phyloP scores from a whole-genome alignment of 257 asterid species.

The Gentiana dahurica region DNA sequence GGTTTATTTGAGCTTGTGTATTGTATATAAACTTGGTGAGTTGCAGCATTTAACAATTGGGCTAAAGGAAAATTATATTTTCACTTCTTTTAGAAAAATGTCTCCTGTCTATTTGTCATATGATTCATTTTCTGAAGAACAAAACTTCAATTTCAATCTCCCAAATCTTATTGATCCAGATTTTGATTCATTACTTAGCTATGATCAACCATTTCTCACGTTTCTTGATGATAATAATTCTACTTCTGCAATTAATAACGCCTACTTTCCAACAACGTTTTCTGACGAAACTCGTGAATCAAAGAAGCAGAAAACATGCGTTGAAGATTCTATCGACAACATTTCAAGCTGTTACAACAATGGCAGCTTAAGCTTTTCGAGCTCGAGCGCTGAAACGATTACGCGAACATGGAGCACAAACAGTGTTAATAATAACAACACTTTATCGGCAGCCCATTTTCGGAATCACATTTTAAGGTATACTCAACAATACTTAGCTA shows the following conservation, averaged over 20 bases:
- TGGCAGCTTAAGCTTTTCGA: constrained; percentile 8
- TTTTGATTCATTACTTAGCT: constrained; percentile 5
- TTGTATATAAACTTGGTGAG: no score
- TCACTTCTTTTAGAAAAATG: not conserved
- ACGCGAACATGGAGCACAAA: constrained; percentile 27
- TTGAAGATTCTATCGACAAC: constrained; percentile 19
- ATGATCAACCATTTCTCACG: constrained; percentile 16
- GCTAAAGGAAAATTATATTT: no score
- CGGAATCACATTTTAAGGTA: constrained; percentile 61
- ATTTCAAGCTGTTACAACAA: constrained; percentile 3
- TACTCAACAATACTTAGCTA: constrained; percentile 47
- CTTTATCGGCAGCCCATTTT: constrained; percentile 37
- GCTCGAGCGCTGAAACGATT: constrained; percentile 15
- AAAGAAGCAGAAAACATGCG: constrained; percentile 35
- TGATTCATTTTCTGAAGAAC: constrained; percentile 22
- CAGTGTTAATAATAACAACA: constrained; percentile 32
- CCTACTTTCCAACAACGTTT: constrained; percentile 22
- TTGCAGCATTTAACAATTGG: no score
- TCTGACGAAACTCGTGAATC: constrained; percentile 25
- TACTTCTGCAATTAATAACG: not conserved
- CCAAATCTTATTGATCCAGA: constrained; percentile 3
- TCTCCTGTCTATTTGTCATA: constrained; percentile 18
- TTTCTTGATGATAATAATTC: constrained; percentile 21
- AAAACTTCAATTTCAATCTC: constrained; percentile 2
- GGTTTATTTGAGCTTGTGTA: no score